Evolutionary conservation across 1,284 basidiomycete genomes (phyloP).

Genomic region (Exsudoporus floridanus): DNA sequence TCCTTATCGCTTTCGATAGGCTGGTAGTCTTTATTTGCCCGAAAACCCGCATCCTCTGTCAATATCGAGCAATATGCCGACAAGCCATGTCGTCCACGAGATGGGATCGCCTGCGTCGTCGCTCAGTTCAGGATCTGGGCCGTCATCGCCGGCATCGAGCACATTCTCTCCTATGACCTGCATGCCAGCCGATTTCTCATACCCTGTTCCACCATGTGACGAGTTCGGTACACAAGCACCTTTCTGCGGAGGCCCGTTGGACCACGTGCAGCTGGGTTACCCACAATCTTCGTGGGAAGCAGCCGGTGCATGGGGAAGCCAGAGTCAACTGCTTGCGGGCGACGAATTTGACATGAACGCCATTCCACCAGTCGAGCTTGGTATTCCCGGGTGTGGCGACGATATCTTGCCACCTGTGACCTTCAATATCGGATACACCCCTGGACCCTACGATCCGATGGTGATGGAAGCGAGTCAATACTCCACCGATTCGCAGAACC

Average conservation of each 20-base stretch:
- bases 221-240: conserved; percentile 15
- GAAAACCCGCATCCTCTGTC: conserved; percentile 35
- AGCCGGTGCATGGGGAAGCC: conserved; percentile 34
- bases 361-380: conserved; percentile 49
- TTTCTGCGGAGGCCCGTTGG: conserved; percentile 23
- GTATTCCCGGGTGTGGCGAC: conserved; percentile 36
- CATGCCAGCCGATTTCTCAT: conserved; percentile 19
- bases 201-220: conserved; percentile 22
- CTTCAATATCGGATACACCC: conserved; percentile 24
- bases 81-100: conserved; percentile 21
- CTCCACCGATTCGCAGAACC: conserved; percentile 27
- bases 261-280: conserved; percentile 35
- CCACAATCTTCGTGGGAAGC: conserved; percentile 36
- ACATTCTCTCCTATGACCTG: conserved; percentile 31
- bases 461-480: conserved; percentile 30
- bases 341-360: conserved; percentile 49
- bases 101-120: conserved; percentile 33
- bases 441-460: conserved; percentile 28
- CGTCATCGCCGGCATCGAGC: conserved; percentile 28
- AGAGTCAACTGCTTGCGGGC: conserved; percentile 37
- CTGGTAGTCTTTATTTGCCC: conserved; percentile 23
- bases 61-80: conserved; percentile 27
- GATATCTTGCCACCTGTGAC: conserved; percentile 16
- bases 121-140: conserved; percentile 34
- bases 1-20: conserved; percentile 17